A percentile compares a stretch with the other conserved stretches of the same genome.
Evolutionary conservation across 129 eudicot genomes (phyloP).

Genomic region (Ambrosia artemisiifolia): DNA sequence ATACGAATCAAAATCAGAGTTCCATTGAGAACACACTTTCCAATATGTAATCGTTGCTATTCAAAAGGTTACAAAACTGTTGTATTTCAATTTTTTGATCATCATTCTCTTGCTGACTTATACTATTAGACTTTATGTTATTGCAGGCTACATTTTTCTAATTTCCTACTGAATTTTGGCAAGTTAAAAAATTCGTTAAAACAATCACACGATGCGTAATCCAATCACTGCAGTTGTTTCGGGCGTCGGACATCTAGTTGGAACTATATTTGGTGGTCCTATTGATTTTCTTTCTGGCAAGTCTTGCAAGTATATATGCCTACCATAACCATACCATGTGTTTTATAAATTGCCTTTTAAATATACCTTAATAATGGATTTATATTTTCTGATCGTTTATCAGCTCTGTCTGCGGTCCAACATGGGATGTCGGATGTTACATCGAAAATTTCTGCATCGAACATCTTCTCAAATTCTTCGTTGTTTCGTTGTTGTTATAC

Average conservation of each 20-base stretch:
- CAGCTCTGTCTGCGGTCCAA: slow-evolving; percentile 58
- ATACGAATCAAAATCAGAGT: not conserved
- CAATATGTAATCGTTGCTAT: not conserved
- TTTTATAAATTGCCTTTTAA: not conserved
- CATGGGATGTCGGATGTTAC: slow-evolving; percentile 71
- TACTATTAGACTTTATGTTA: too few relatives aligned
- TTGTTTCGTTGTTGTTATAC: slow-evolving; percentile 43
- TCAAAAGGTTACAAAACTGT: not conserved
- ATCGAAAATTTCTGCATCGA: slow-evolving; percentile 63
- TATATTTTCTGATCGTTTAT: not conserved
- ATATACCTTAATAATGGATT: not conserved
- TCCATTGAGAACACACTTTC: not conserved
- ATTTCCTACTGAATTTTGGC: not conserved
- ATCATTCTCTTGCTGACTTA: not conserved
- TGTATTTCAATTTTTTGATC: not conserved
- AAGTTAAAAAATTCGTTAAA: too few relatives aligned
- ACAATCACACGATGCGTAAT: slow-evolving; percentile 28
- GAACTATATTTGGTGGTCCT: slow-evolving; percentile 33
- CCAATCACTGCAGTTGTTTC: slow-evolving; percentile 24
- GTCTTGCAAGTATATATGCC: slow-evolving; percentile 60
- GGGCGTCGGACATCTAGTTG: slow-evolving; percentile 27
- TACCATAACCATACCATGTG: slow-evolving; percentile 8
- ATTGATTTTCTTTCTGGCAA: slow-evolving; percentile 52
- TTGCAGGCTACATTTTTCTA: too few relatives aligned
- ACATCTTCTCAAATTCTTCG: slow-evolving; percentile 48